A percentile compares a stretch with the other conserved stretches of the same genome.
Evolutionary conservation across 2,329 filamentous ascomycete genomes (phyloP).

Genomic region (Xylaria sp.): DNA sequence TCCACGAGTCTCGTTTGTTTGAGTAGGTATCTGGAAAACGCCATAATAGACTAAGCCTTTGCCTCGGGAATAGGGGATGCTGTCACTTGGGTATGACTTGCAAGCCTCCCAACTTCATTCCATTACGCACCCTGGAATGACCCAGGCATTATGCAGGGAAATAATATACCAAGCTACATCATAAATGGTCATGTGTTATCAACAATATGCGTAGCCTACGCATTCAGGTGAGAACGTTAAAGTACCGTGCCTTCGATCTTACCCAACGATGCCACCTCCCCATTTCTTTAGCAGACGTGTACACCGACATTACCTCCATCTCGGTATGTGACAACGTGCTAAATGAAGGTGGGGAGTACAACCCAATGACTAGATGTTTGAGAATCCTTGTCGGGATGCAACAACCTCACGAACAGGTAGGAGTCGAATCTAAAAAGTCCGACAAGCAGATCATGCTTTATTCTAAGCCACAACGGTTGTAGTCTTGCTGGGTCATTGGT

Average conservation of each 20-base stretch:
- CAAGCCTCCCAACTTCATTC: constrained; percentile 3
- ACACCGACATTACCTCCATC: constrained; percentile 23
- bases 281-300: constrained; percentile 27
- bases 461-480: constrained; percentile 47
- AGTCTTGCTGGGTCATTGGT: constrained; percentile 45
- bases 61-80: neutral
- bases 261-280: constrained; percentile 41
- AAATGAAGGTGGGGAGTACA: constrained; percentile 31
- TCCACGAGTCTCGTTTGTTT: constrained; percentile 10
- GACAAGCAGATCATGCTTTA: constrained; percentile 45
- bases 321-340: constrained; percentile 25
- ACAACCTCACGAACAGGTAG: constrained; percentile 34
- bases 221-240: constrained; percentile 39
- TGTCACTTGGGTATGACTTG: constrained; percentile 12
- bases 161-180: constrained; percentile 41
- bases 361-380: constrained; percentile 24
- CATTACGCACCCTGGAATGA: constrained; percentile 8
- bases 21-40: constrained; percentile 13
- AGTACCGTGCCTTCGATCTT: constrained; percentile 40
- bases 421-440: constrained; percentile 31
- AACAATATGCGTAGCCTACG: constrained; percentile 45
- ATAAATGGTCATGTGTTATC: constrained; percentile 47
- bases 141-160: constrained; percentile 25
- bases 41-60: constrained; percentile 23
- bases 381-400: constrained; percentile 38